Base-by-base conservation (phyloP, 208 protist genomes). In the Polymyxa betae region DNA sequence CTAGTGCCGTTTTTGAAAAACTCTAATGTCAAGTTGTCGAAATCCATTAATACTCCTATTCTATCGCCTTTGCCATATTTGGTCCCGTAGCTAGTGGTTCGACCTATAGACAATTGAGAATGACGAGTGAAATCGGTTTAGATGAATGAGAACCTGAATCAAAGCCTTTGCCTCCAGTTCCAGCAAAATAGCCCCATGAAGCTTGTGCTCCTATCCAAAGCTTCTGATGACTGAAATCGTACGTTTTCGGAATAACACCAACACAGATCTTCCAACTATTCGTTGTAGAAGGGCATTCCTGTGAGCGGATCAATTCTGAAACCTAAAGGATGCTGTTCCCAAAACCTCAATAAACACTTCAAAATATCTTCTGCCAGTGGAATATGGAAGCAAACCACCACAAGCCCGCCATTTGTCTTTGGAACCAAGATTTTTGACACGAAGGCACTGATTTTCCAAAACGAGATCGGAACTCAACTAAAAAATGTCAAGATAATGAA, bases 261-360 rank as follows among this genome's bases (percentile, higher is more conserved):
- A 89, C 32, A n/a, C 88, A 89, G 5, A 89, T 89, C n/a, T 66
- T 89, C 88, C 88, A 89, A 29, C n/a, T 89, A 89, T 89, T 89
- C 1, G 32, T 89, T 5, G 12, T 89, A 66, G 88, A 89, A 38
- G 88, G 32, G 45, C 88, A 89, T 44, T 60, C 88, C 88, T 77
- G 12, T 5, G 12, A 60, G 5, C 24, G 49, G 49, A 29, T 24
- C 12, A 60, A 5, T 60, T 60, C 12, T 24, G 5, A 24, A 60
- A 29, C 49, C 12, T 60, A 29, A 60, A 29, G 24, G 24, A 60
- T 29, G 49, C 49, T 60, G 49, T 29, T 60, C 24, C 24, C n/a
- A n/a, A n/a, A n/a, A 60, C 49, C 49, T 60, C 49, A 72, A 89
- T 89, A 77, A 77, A 77, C 32, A 89, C 88, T 66, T 89, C 88